Base-by-base conservation (phyloP, 1,139 yeast species). In the Kazachstania sp. region DNA sequence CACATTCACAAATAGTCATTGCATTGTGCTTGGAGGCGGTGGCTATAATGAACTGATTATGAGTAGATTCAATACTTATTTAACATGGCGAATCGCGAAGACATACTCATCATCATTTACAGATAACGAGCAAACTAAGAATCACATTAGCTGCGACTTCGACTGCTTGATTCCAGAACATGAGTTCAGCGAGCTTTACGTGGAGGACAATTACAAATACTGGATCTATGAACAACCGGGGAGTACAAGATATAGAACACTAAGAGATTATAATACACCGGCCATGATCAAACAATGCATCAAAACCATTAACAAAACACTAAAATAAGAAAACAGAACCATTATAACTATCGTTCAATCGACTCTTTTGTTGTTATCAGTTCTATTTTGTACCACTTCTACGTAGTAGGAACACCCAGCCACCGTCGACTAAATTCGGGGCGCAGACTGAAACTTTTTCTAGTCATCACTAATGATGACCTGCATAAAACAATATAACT, bases 21-120 rank as follows among this genome's bases (percentile, higher is more conserved):
- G 64, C 0, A 56, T 84, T 46, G 52, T 84, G 7, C 67, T 84
- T 1, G 92, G 94, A 0, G 94, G 95, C 1, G 94, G 94, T 1
- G 94, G 95, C 0, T 84, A 84, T 58, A 78, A 82, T 53, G 77
- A 74, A 50, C 61, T 72, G 1, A 83, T 83, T 51, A 73, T 79
- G 23, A 81, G 90, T 0, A 73, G 85, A 49, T 78, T 81, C 52
- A 81, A 86, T 79, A 69, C 86, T 0, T 75, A 72, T 57, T 54
- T 81, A 11, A 80, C 87, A 0, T 73, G 68, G 51, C 57, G 61
- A 2, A 55, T 73, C 2, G 58, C 40, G 40, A 51, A 29, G 11
- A 40, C 46, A 13, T 53, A 45, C 41, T 44, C 53, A 3, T 40
- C n/a, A n/a, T n/a, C 45, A 2, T 37, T n/a, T 9, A 11, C 13